phyloP scores from a whole-genome alignment of 2,329 filamentous ascomycete genomes.

The Aureobasidium subglaciale region DNA sequence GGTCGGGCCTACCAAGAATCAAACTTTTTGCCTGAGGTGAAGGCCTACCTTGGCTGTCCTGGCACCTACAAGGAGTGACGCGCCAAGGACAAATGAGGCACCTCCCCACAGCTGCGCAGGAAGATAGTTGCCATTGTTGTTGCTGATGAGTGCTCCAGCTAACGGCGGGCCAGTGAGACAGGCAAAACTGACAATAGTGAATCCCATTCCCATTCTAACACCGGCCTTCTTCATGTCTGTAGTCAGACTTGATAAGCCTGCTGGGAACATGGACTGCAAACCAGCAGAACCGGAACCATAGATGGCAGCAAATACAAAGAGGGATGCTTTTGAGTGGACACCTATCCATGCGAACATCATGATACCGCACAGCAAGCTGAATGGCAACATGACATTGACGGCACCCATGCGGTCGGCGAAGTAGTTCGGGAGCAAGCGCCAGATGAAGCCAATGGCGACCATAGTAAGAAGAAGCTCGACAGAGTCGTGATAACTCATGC shows the following conservation, averaged over 20 bases:
- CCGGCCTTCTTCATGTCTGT: slow-evolving; percentile 42
- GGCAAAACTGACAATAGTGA: slow-evolving; percentile 39
- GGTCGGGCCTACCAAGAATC: too few relatives aligned
- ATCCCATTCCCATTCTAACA: slow-evolving; percentile 43
- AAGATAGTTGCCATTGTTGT: slow-evolving; percentile 29
- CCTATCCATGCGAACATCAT: slow-evolving; percentile 52
- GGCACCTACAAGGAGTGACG: slow-evolving; percentile 23
- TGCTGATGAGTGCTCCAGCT: slow-evolving; percentile 40
- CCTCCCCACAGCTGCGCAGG: slow-evolving; percentile 42
- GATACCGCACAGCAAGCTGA: slow-evolving; percentile 39
- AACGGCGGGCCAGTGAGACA: slow-evolving; percentile 41
- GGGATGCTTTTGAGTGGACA: slow-evolving; percentile 33
- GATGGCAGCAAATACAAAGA: slow-evolving; percentile 39
- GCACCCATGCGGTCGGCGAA: slow-evolving; percentile 51
- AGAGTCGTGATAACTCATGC: slow-evolving; percentile 43
- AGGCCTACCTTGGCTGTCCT: slow-evolving; percentile 25
- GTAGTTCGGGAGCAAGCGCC: slow-evolving; percentile 47
- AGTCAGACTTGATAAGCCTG: slow-evolving; percentile 37
- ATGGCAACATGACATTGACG: slow-evolving; percentile 50
- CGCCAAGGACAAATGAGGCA: slow-evolving; percentile 24
- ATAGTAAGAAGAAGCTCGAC: slow-evolving; percentile 51
- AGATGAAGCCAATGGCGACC: slow-evolving; percentile 50
- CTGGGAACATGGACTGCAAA: slow-evolving; percentile 41
- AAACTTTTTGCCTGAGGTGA: slow-evolving; percentile 24
- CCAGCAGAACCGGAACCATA: slow-evolving; percentile 40